phyloP scores from a whole-genome alignment of 164 flowering plant genomes.

The grape (Vitis vinifera) region DNA sequence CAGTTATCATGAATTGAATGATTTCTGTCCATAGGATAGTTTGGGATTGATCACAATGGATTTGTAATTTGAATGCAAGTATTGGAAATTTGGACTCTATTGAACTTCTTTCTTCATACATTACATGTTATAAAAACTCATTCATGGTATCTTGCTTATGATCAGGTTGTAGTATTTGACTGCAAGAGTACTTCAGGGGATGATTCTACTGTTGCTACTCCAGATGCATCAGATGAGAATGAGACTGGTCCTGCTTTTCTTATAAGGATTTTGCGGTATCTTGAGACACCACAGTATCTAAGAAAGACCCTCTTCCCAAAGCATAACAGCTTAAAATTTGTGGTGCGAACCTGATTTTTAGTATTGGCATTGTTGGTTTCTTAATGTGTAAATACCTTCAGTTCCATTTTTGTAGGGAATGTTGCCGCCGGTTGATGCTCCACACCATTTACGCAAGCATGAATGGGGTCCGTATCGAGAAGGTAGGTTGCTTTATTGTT shows the following conservation, averaged over 20 bases:
- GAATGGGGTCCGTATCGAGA: slow-evolving; percentile 95
- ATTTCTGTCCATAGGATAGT: background rate
- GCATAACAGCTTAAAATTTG: slow-evolving; percentile 80
- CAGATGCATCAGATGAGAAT: slow-evolving; percentile 38
- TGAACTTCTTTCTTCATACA: no score
- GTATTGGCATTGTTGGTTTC: background rate
- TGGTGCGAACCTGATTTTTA: slow-evolving; percentile 44
- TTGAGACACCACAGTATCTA: slow-evolving; percentile 97
- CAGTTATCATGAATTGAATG: no score
- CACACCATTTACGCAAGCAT: slow-evolving; percentile 96
- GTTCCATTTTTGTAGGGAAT: slow-evolving; percentile 55
- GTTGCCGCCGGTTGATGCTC: slow-evolving; percentile 98
- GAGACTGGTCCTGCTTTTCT: slow-evolving; percentile 85
- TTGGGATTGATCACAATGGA: no score
- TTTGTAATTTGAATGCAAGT: background rate
- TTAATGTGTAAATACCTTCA: background rate
- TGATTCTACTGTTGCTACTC: slow-evolving; percentile 25
- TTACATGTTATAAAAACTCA: no score
- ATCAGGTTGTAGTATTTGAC: slow-evolving; percentile 84
- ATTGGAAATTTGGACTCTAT: no score
- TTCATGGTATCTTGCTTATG: background rate
- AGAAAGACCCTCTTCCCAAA: slow-evolving; percentile 73
- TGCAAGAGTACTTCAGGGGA: slow-evolving; percentile 40
- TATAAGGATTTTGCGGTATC: slow-evolving; percentile 70
- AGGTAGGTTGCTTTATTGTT: slow-evolving; percentile 42